phyloP scores from a whole-genome alignment of 306 rosid species.

The Inga laurina region DNA sequence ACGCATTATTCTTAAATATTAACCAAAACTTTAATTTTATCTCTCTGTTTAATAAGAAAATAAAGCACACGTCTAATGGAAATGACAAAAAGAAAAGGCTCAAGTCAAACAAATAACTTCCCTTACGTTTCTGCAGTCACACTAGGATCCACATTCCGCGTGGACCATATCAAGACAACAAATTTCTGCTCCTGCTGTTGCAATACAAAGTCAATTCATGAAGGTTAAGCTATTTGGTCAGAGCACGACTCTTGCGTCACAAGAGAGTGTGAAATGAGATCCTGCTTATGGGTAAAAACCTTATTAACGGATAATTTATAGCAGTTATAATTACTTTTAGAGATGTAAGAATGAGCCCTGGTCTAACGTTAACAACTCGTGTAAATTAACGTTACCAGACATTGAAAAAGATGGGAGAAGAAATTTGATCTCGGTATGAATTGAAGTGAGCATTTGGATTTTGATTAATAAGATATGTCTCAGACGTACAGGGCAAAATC shows the following conservation, averaged over 20 bases:
- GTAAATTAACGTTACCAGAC: not conserved
- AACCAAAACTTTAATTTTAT: not conserved
- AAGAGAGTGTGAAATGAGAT: not conserved
- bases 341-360: not conserved
- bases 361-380: not conserved
- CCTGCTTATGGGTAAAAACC: not conserved
- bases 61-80: not conserved
- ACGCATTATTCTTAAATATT: not conserved
- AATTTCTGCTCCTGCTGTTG: constrained; percentile 3
- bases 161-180: constrained; percentile 9
- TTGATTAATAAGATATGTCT: not conserved
- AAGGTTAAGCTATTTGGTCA: not conserved
- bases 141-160: not conserved
- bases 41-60: not conserved
- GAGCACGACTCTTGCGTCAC: not conserved
- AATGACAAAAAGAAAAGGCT: not conserved
- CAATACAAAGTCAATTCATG: not conserved
- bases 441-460: not conserved
- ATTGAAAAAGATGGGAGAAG: not conserved
- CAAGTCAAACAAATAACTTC: not conserved
- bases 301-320: not conserved
- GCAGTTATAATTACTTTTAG: not conserved
- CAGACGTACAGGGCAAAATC: not conserved
- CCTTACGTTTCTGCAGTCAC: not conserved
- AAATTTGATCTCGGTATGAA: not conserved